These are phyloP conservation scores for Peribolospora baueri DNA, from an alignment of 768 basidiomycete species.

Conservation along the genomic window DNA sequence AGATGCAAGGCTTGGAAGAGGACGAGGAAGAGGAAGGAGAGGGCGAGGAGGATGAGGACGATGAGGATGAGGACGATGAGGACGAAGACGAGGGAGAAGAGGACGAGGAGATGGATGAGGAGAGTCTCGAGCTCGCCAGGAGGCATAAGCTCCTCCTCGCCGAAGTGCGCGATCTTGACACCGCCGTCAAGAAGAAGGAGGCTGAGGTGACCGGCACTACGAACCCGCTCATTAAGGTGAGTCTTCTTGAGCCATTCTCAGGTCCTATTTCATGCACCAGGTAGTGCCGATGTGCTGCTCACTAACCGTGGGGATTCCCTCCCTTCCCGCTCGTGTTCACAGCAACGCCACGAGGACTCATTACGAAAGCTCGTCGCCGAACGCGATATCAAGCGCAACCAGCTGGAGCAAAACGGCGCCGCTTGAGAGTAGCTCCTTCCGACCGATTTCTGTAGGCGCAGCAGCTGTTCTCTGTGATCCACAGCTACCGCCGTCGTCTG, in stretches of 20 bases:
- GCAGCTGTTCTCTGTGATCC: too few species aligned
- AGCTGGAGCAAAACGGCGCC: too few species aligned
- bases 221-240: constrained; percentile 66
- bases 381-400: constrained; percentile 42
- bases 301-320: not conserved
- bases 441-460: too few species aligned
- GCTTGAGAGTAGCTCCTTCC: too few species aligned
- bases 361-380: constrained; percentile 67
- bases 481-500: too few species aligned
- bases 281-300: not conserved
- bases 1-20: not conserved
- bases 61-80: not conserved
- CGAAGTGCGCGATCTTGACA: constrained; percentile 69
- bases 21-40: not conserved
- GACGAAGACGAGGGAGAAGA: not conserved
- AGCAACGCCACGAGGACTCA: constrained; percentile 86
- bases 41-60: not conserved
- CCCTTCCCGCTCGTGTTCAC: not conserved
- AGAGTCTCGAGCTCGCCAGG: constrained; percentile 4
- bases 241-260: constrained; percentile 2
- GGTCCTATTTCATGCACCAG: not conserved
- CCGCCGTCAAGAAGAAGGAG: constrained; percentile 62
- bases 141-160: constrained; percentile 55
- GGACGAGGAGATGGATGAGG: not conserved
- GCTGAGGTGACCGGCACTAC: constrained; percentile 56